Percentiles rank a stretch among this genome's conserved stretches.
phyloP scores from a whole-genome alignment of 768 basidiomycete genomes.

The Antrodiella citrinella region DNA sequence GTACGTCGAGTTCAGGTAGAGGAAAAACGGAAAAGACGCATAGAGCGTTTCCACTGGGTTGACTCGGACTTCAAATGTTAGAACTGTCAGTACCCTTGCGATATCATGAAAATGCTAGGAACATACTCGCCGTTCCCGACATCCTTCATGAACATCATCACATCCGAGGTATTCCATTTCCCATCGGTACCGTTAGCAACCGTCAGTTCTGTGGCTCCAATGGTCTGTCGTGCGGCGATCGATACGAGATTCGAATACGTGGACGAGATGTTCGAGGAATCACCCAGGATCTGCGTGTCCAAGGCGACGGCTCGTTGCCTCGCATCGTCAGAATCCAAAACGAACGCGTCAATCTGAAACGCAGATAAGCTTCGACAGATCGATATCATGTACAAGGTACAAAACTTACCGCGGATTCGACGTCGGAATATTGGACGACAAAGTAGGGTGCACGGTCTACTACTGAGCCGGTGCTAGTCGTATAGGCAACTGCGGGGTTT shows the following conservation, averaged over 20 bases:
- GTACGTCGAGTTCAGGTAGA: constrained; percentile 24
- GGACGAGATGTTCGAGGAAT: constrained; percentile 15
- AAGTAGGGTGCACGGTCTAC: constrained; percentile 16
- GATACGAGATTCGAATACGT: constrained; percentile 19
- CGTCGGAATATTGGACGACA: constrained; percentile 1
- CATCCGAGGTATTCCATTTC: constrained; percentile 17
- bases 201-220: constrained; percentile 21
- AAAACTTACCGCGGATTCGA: constrained; percentile 8
- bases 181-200: constrained; percentile 12
- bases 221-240: constrained; percentile 18
- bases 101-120: too few species aligned
- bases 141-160: constrained; percentile 19
- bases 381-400: neutral
- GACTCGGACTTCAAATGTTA: constrained; percentile 18
- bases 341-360: constrained; percentile 16
- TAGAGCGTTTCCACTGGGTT: constrained; percentile 27
- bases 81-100: too few species aligned
- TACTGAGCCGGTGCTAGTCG: constrained; percentile 3
- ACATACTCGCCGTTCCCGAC: constrained; percentile 3
- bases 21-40: constrained; percentile 21
- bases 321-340: constrained; percentile 15
- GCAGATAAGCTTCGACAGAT: neutral
- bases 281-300: constrained; percentile 14
- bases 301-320: constrained; percentile 12
- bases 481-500: constrained; percentile 19